phyloP scores from a whole-genome alignment of 352 stramenopile species.

The Globisporangium alternatum region DNA sequence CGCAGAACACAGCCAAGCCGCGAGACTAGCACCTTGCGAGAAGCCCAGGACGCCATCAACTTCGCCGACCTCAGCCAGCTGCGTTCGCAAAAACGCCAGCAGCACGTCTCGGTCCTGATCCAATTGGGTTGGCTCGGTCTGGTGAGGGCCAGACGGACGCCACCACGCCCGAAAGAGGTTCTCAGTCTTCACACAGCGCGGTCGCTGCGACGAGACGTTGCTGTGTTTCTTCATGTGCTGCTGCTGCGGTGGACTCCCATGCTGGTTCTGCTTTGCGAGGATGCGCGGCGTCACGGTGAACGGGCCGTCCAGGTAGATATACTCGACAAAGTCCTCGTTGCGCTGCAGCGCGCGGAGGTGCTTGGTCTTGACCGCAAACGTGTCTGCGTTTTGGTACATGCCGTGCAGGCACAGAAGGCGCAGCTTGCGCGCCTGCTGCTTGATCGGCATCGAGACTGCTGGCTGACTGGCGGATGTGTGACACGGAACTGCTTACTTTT shows the following conservation, averaged over 20 bases:
- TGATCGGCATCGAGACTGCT: not conserved
- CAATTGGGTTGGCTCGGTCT: slow-evolving; percentile 44
- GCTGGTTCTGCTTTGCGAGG: slow-evolving; percentile 40
- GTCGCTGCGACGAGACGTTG: slow-evolving; percentile 17
- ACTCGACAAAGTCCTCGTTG: slow-evolving; percentile 40
- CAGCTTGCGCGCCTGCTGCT: slow-evolving; percentile 32
- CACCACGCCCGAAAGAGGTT: slow-evolving; percentile 76
- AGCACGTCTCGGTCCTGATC: slow-evolving; percentile 52
- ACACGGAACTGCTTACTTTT: not conserved
- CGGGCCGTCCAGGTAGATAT: slow-evolving; percentile 69
- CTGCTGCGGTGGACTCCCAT: not conserved
- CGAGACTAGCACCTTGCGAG: slow-evolving; percentile 76
- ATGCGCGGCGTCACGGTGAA: slow-evolving; percentile 75
- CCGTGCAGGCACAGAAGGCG: slow-evolving; percentile 80
- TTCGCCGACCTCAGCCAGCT: slow-evolving; percentile 53
- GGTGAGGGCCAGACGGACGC: slow-evolving; percentile 49
- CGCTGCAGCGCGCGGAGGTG: slow-evolving; percentile 36
- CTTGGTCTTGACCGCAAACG: slow-evolving; percentile 68
- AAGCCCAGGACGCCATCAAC: slow-evolving; percentile 83
- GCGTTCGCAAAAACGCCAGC: slow-evolving; percentile 51
- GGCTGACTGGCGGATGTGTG: not conserved
- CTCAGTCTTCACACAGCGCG: slow-evolving; percentile 50
- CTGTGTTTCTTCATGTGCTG: slow-evolving; percentile 13
- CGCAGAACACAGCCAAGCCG: slow-evolving; percentile 75
- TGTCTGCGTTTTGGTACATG: slow-evolving; percentile 81